Evolutionary conservation across 768 basidiomycete genomes (phyloP).

Genomic region (Fibroporia radiculosa): DNA sequence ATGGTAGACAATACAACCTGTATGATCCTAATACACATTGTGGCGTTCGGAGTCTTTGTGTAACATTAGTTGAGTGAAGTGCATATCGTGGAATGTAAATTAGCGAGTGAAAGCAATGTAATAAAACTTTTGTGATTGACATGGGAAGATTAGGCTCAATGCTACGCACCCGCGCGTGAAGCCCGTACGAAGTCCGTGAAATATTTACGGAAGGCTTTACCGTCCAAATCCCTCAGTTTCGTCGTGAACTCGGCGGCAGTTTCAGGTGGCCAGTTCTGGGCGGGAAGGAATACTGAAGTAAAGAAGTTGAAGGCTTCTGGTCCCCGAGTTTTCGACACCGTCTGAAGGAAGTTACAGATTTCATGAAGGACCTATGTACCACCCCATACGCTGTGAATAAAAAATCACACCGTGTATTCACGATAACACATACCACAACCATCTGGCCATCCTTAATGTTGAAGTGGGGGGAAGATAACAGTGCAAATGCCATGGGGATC

Average conservation of each 20-base stretch:
- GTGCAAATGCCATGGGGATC: conserved; percentile 73
- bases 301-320: conserved; percentile 81
- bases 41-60: too few relatives aligned
- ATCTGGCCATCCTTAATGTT: conserved; percentile 87
- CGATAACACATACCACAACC: conserved; percentile 51
- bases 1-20: conserved; percentile 2
- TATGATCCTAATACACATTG: not conserved
- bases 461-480: conserved; percentile 72
- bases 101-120: not conserved
- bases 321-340: conserved; percentile 68
- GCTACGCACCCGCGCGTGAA: conserved; percentile 52
- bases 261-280: conserved; percentile 79
- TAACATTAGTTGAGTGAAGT: too few relatives aligned
- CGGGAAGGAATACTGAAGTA: conserved; percentile 71
- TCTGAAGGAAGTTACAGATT: conserved; percentile 78
- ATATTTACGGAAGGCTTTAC: conserved; percentile 76
- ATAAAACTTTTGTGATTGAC: too few relatives aligned
- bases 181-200: conserved; percentile 78
- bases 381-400: too few relatives aligned
- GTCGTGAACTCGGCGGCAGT: conserved; percentile 70
- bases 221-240: conserved; percentile 67
- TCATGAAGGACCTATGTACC: conserved; percentile 72
- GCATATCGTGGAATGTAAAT: too few relatives aligned
- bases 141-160: conserved; percentile 12
- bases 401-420: not conserved